These are phyloP conservation scores for Tolypocladium paradoxum DNA, from an alignment of 2,329 filamentous ascomycete genomes.

Conservation along the genomic window DNA sequence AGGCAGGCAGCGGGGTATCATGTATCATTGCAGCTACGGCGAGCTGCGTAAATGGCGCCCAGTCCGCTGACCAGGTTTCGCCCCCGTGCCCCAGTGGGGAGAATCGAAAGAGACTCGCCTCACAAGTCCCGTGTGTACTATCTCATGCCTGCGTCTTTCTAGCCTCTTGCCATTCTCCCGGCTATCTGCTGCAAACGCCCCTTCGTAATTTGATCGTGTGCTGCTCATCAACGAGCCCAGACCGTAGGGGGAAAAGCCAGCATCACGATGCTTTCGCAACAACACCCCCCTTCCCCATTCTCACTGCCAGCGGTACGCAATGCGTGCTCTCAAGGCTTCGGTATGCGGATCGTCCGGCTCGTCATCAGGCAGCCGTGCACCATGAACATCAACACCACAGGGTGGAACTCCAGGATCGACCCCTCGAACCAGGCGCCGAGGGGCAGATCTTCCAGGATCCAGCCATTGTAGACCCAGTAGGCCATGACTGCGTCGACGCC, in stretches of 20 bases:
- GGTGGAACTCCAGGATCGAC: slow-evolving; percentile 70
- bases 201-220: neutral
- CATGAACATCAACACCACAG: slow-evolving; percentile 68
- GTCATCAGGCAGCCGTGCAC: slow-evolving; percentile 91
- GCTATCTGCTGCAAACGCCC: neutral
- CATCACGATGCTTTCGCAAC: neutral
- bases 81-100: neutral
- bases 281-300: neutral
- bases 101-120: neutral
- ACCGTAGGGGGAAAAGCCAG: neutral
- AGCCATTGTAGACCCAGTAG: slow-evolving; percentile 74
- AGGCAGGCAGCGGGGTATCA: slow-evolving; percentile 5
- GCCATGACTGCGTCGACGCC: slow-evolving; percentile 75
- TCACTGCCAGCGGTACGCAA: neutral
- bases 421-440: slow-evolving; percentile 59
- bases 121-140: neutral
- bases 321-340: slow-evolving; percentile 55
- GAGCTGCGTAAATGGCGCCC: slow-evolving; percentile 2
- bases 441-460: slow-evolving; percentile 71
- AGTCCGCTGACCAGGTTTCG: neutral
- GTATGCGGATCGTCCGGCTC: slow-evolving; percentile 88
- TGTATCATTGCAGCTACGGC: slow-evolving; percentile 4
- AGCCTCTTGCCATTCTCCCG: too few relatives aligned
- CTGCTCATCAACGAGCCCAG: neutral
- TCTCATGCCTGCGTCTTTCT: neutral